Evolutionary conservation across 345 rosid genomes (phyloP).

Genomic region (Fremontodendron californicum): DNA sequence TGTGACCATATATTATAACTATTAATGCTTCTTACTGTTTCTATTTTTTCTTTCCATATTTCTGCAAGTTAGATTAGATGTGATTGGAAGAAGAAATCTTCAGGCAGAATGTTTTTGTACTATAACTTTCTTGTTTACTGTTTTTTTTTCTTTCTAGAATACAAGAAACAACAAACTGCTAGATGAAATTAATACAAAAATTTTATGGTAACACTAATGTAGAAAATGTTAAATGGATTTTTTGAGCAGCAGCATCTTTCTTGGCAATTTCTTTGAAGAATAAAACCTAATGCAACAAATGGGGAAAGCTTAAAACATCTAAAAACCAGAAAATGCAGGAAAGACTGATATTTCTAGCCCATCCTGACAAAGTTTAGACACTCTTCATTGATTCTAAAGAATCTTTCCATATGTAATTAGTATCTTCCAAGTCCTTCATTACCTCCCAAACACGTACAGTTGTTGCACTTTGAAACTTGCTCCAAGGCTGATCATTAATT

Average conservation of each 20-base stretch:
- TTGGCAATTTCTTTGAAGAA: background rate
- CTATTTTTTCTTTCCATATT: background rate
- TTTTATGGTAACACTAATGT: background rate
- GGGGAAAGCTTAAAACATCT: no score
- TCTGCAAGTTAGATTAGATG: no score
- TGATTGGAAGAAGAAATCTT: background rate
- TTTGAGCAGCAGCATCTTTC: background rate
- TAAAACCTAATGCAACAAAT: background rate
- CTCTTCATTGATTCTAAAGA: conserved; percentile 24
- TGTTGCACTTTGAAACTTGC: conserved; percentile 62
- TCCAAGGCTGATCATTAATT: conserved; percentile 63
- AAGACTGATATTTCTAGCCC: background rate
- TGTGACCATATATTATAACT: background rate
- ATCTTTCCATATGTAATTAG: conserved; percentile 45
- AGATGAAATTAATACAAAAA: background rate
- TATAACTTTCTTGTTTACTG: no score
- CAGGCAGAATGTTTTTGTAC: no score
- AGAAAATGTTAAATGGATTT: background rate
- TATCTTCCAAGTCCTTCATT: conserved; percentile 35
- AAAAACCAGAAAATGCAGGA: background rate
- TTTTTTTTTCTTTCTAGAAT: no score
- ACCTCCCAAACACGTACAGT: conserved; percentile 60
- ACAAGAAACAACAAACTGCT: background rate
- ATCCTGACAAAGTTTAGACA: conserved; percentile 11
- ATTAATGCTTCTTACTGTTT: background rate